phyloP scores from a whole-genome alignment of 176 grass and related monocot genomes.

The Bonia amplexicaulis region DNA sequence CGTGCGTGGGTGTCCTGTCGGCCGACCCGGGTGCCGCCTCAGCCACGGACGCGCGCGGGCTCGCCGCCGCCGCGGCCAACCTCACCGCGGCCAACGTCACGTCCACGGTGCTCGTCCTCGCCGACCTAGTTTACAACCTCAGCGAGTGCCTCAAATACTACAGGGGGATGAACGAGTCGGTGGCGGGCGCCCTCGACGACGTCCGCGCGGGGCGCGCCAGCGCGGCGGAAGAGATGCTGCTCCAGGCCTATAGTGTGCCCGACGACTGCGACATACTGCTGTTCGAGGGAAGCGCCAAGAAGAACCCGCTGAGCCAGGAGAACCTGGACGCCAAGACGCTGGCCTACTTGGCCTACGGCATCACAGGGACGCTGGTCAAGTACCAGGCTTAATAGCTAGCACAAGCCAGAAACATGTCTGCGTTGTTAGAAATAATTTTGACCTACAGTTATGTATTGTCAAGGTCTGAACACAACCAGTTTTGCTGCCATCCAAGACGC shows the following conservation, averaged over 20 bases:
- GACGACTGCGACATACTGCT: not conserved
- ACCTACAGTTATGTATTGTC: too few species aligned
- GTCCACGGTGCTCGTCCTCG: not conserved
- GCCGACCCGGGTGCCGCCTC: not conserved
- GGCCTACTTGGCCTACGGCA: too few species aligned
- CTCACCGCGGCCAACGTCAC: slow-evolving; percentile 11
- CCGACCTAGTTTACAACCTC: not conserved
- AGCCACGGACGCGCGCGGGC: not conserved
- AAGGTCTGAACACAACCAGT: too few species aligned
- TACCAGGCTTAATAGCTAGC: too few species aligned
- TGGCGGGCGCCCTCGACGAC: not conserved
- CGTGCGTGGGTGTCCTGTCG: slow-evolving; percentile 5
- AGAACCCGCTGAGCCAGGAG: not conserved
- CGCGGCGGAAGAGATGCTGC: not conserved
- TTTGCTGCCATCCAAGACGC: too few species aligned
- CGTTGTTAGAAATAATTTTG: too few species aligned
- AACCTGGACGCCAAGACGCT: too few species aligned
- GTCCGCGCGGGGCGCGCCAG: not conserved
- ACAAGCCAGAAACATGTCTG: too few species aligned
- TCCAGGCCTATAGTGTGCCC: not conserved
- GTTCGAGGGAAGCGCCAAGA: not conserved
- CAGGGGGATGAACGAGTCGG: not conserved
- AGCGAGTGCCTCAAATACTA: not conserved
- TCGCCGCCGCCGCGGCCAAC: slow-evolving; percentile 22
- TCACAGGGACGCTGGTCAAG: too few species aligned